These are phyloP conservation scores for Acaromyces ingoldii DNA, from an alignment of 1,284 basidiomycete species.

Conservation along the genomic window DNA sequence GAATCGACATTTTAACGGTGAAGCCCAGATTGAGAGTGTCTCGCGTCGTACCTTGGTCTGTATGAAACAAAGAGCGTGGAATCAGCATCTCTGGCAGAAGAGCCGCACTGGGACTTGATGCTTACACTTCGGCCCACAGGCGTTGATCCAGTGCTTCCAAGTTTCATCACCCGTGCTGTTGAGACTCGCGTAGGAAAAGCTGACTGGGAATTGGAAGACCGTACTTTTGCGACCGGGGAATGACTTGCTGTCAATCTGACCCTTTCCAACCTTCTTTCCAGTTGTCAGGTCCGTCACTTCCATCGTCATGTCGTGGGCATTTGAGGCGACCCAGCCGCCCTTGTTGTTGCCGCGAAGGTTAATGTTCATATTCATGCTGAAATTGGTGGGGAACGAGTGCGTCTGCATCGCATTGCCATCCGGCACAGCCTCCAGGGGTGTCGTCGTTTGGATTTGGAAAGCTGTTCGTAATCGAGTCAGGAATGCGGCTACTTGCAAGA, in stretches of 20 bases:
- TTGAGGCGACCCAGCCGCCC: constrained; percentile 21
- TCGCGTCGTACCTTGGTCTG: constrained; percentile 3
- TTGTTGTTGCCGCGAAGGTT: constrained; percentile 35
- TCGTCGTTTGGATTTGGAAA: constrained; percentile 11
- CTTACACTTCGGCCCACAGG: constrained; percentile 26
- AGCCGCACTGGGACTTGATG: not conserved
- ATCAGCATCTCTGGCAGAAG: constrained; percentile 1
- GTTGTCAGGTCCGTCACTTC: constrained; percentile 28
- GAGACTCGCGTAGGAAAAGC: constrained; percentile 27
- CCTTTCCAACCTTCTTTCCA: constrained; percentile 22
- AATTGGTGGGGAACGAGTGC: constrained; percentile 26
- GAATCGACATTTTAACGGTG: constrained; percentile 24
- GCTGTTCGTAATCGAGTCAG: not conserved
- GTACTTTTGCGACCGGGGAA: constrained; percentile 22
- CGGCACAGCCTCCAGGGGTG: constrained; percentile 29
- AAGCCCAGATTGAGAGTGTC: constrained; percentile 25
- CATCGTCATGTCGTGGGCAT: constrained; percentile 19
- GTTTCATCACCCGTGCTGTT: constrained; percentile 37
- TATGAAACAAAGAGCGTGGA: not conserved
- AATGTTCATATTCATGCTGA: constrained; percentile 36
- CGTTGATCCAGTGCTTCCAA: constrained; percentile 26
- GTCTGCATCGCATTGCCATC: constrained; percentile 34
- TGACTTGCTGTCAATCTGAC: constrained; percentile 9
- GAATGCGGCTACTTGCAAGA: too few relatives aligned
- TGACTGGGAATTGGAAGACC: constrained; percentile 28